phyloP scores from a whole-genome alignment of 371 early-diverging fungal genomes.

The Blakeslea trispora region DNA sequence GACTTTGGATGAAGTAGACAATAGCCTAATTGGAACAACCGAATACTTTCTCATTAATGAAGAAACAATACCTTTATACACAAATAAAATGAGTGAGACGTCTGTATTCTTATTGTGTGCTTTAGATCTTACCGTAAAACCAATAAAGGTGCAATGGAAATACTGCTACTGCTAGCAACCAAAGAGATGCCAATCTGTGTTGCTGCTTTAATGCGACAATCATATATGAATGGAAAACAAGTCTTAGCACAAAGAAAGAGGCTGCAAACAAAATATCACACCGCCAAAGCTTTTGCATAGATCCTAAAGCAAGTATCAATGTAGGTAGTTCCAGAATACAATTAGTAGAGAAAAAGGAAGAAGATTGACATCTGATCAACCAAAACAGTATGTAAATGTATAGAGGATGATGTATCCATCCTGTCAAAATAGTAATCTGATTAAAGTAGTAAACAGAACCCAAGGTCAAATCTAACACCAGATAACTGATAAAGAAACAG shows the following conservation, averaged over 20 bases:
- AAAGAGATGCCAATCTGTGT: slow-evolving; percentile 22
- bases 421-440: slow-evolving; percentile 51
- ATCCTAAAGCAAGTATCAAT: slow-evolving; percentile 40
- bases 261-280: slow-evolving; percentile 44
- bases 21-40: no score
- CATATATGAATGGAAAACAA: slow-evolving; percentile 50
- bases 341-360: slow-evolving; percentile 35
- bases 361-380: slow-evolving; percentile 27
- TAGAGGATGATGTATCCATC: slow-evolving; percentile 57
- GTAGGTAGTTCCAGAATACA: slow-evolving; percentile 46
- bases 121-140: slow-evolving; percentile 48
- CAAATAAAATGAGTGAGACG: no score
- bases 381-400: slow-evolving; percentile 39
- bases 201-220: slow-evolving; percentile 23
- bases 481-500: slow-evolving; percentile 45
- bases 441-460: slow-evolving; percentile 51
- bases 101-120: no score
- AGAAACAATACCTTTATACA: neutral
- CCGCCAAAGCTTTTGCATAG: slow-evolving; percentile 28
- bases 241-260: slow-evolving; percentile 35
- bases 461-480: slow-evolving; percentile 43
- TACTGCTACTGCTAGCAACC: slow-evolving; percentile 23
- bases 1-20: neutral
- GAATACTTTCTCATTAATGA: neutral
- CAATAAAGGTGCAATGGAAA: slow-evolving; percentile 49